These are phyloP conservation scores for Erodium maritimum DNA, from an alignment of 345 rosid species.

Conservation along the genomic window DNA sequence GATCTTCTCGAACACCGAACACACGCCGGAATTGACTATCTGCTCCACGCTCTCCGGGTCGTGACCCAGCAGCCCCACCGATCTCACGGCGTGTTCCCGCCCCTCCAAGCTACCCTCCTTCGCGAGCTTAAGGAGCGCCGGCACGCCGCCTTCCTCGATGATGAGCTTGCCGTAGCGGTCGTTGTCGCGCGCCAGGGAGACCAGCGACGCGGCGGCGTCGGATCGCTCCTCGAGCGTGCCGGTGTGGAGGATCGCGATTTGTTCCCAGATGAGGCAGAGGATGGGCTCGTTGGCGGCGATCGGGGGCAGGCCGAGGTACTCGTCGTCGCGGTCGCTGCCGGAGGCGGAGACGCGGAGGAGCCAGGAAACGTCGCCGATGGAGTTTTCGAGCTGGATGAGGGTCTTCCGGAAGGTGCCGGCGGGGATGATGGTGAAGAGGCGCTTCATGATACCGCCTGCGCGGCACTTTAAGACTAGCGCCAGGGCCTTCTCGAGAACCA, in stretches of 20 bases:
- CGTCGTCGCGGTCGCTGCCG: conserved; percentile 4
- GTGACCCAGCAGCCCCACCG: conserved; percentile 10
- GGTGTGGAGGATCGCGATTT: conserved; percentile 14
- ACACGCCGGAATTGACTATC: conserved; percentile 12
- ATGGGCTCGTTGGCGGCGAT: conserved; percentile 24
- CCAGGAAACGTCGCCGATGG: conserved; percentile 16
- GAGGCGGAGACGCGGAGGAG: conserved; percentile 11
- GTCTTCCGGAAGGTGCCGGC: conserved; percentile 13
- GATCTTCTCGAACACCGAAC: conserved; percentile 15
- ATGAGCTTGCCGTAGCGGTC: conserved; percentile 20
- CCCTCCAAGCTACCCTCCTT: conserved; percentile 12
- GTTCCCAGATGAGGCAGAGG: conserved; percentile 21
- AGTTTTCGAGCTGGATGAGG: conserved; percentile 7
- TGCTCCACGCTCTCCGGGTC: conserved; percentile 13
- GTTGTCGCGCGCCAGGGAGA: conserved; percentile 19
- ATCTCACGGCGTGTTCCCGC: conserved; percentile 8
- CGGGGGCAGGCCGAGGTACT: conserved; percentile 16
- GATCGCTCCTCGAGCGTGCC: conserved; percentile 18
- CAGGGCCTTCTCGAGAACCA: conserved; percentile 13
- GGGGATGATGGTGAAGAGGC: conserved; percentile 17
- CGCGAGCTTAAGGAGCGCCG: conserved; percentile 10
- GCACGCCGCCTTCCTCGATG: conserved; percentile 20
- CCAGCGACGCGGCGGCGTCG: conserved; percentile 21
- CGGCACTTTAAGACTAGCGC: conserved; percentile 13
- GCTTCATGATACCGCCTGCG: conserved; percentile 7